Percentiles rank a stretch among this genome's conserved stretches.
Evolutionary conservation across 768 basidiomycete species (phyloP).

Genomic region (Punctularia strigosozonata): DNA sequence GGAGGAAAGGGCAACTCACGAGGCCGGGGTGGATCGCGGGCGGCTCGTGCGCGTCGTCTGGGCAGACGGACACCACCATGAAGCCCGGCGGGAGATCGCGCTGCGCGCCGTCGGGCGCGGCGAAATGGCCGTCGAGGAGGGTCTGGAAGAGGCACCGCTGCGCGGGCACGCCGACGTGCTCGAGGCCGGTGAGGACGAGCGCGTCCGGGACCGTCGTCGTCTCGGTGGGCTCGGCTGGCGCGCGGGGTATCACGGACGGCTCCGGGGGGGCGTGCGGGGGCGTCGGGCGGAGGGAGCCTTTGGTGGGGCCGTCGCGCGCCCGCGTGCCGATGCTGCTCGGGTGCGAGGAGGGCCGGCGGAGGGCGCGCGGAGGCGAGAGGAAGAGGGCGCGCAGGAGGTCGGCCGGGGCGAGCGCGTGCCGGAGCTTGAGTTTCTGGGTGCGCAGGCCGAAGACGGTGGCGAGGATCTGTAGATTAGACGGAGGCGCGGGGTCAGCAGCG

Average conservation of each 20-base stretch:
- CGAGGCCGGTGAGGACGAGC: slow-evolving; percentile 62
- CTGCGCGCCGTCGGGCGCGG: slow-evolving; percentile 29
- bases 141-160: slow-evolving; percentile 48
- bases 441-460: slow-evolving; percentile 45
- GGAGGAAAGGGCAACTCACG: slow-evolving; percentile 27
- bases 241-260: slow-evolving; percentile 15
- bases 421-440: slow-evolving; percentile 45
- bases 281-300: slow-evolving; percentile 1
- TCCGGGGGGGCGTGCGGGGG: slow-evolving; percentile 16
- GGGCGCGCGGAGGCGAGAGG: slow-evolving; percentile 13
- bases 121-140: slow-evolving; percentile 37
- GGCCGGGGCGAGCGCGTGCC: slow-evolving; percentile 12
- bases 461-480: slow-evolving; percentile 33
- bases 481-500: too few relatives aligned
- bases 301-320: neutral
- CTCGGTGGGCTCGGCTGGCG: slow-evolving; percentile 9
- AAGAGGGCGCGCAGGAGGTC: slow-evolving; percentile 28
- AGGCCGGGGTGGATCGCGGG: slow-evolving; percentile 54
- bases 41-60: slow-evolving; percentile 47
- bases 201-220: slow-evolving; percentile 36
- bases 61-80: slow-evolving; percentile 63
- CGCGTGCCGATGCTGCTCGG: slow-evolving; percentile 8
- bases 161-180: slow-evolving; percentile 38
- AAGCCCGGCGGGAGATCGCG: slow-evolving; percentile 61
- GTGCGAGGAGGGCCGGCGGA: slow-evolving; percentile 11